Conservation (phyloP, 257 asterid genomes). For the Linaria vulgaris region DNA sequence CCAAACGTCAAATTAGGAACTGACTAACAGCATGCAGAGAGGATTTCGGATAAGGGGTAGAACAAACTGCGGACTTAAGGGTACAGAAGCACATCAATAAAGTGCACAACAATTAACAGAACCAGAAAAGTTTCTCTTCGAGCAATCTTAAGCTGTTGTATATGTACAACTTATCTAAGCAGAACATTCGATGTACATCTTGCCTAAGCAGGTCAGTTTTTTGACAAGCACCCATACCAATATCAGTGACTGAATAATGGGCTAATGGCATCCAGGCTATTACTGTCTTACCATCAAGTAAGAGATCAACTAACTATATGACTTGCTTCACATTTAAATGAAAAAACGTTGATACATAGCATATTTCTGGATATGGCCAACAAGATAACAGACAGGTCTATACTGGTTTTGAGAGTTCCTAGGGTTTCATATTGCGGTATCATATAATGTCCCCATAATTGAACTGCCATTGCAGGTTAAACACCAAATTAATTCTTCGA, state of each 20-base stretch:
- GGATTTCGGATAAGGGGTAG: neutral
- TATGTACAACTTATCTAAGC: neutral
- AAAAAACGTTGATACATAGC: too few relatives aligned
- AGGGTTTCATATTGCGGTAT: neutral
- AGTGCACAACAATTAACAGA: neutral
- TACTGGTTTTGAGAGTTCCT: neutral
- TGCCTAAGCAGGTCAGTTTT: too few relatives aligned
- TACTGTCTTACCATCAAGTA: neutral
- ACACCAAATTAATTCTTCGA: neutral
- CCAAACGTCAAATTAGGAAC: neutral
- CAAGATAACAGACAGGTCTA: neutral
- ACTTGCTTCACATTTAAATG: too few relatives aligned
- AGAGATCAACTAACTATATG: neutral
- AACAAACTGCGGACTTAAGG: slow-evolving; percentile 3
- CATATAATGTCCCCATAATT: neutral
- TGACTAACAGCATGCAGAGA: neutral
- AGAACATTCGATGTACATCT: neutral
- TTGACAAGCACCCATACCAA: neutral
- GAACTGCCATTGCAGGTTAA: neutral
- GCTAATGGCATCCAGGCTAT: neutral
- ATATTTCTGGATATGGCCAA: neutral
- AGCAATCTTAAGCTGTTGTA: neutral
- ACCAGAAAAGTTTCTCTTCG: neutral
- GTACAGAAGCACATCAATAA: neutral
- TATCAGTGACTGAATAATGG: neutral